Evolutionary conservation across 805 yeast genomes (phyloP).

Genomic region (Kuraishia ogatae): DNA sequence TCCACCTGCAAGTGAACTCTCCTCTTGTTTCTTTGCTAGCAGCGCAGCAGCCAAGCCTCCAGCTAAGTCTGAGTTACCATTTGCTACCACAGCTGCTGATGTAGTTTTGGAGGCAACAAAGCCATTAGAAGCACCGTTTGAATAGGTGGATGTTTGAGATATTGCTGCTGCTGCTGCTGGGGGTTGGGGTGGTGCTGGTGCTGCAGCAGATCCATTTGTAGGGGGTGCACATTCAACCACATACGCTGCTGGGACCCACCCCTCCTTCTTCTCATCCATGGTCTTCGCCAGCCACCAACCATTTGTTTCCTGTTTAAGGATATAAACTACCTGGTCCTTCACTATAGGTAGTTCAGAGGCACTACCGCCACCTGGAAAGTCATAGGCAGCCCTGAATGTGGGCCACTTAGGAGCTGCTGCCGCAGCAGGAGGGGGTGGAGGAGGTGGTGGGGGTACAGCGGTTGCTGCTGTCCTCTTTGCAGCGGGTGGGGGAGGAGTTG

Average conservation of each 20-base stretch:
- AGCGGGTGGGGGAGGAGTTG: conserved; percentile 8
- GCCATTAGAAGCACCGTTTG: conserved; percentile 13
- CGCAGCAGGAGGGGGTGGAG: conserved; percentile 74
- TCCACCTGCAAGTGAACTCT: conserved; percentile 65
- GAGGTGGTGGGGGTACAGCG: conserved; percentile 34
- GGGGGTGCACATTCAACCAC: conserved; percentile 53
- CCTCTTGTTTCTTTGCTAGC: conserved; percentile 53
- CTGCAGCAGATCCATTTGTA: conserved; percentile 20
- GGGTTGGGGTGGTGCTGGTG: conserved; percentile 27
- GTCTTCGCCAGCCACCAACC: conserved; percentile 93
- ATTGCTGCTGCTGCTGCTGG: conserved; percentile 13
- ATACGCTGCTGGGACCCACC: conserved; percentile 98
- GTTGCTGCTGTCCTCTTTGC: conserved; percentile 8
- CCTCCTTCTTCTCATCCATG: conserved; percentile 69
- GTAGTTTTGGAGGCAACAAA: conserved; percentile 4
- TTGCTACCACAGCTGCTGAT: not conserved
- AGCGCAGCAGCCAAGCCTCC: conserved; percentile 65
- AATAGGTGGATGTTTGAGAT: no score
- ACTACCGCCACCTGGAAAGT: conserved; percentile 78
- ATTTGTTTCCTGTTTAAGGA: conserved; percentile 65
- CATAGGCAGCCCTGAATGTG: conserved; percentile 77
- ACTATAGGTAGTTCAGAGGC: conserved; percentile 73
- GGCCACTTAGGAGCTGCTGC: conserved; percentile 59
- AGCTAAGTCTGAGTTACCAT: conserved; percentile 16
- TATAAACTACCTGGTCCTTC: conserved; percentile 68